phyloP scores from a whole-genome alignment of 176 grass and related monocot genomes.

The Cenchrus americanus region DNA sequence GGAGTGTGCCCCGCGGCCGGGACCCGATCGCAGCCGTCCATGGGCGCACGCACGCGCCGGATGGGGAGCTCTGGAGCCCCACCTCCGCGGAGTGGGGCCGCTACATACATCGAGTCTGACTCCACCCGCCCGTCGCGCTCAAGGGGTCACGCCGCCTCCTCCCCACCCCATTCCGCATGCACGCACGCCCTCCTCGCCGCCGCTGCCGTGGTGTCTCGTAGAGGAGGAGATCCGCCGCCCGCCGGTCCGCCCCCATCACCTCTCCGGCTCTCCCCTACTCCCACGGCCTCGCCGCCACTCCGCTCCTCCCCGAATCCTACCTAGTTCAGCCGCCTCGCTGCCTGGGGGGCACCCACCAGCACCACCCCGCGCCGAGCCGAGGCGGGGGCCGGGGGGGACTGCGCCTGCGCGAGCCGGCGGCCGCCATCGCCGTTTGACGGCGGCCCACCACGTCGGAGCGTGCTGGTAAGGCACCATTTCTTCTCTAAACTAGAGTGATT shows the following conservation, averaged over 20 bases:
- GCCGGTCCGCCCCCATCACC: too few species aligned
- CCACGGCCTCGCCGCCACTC: not conserved
- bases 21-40: not conserved
- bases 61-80: not conserved
- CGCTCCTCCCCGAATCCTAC: not conserved
- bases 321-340: not conserved
- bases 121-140: not conserved
- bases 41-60: not conserved
- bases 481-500: too few species aligned
- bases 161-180: not conserved
- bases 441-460: not conserved
- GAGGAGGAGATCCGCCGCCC: slow-evolving; percentile 20
- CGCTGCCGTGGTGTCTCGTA: not conserved
- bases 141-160: not conserved
- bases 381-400: not conserved
- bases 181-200: not conserved
- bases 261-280: too few species aligned
- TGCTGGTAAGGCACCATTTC: not conserved
- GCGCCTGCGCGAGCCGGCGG: not conserved
- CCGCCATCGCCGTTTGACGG: not conserved
- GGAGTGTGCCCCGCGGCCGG: not conserved
- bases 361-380: not conserved
- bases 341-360: not conserved
- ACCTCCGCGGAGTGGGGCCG: not conserved
- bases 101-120: not conserved